Conservation (phyloP, 768 basidiomycete species). For the Tephrocybe sp. region DNA sequence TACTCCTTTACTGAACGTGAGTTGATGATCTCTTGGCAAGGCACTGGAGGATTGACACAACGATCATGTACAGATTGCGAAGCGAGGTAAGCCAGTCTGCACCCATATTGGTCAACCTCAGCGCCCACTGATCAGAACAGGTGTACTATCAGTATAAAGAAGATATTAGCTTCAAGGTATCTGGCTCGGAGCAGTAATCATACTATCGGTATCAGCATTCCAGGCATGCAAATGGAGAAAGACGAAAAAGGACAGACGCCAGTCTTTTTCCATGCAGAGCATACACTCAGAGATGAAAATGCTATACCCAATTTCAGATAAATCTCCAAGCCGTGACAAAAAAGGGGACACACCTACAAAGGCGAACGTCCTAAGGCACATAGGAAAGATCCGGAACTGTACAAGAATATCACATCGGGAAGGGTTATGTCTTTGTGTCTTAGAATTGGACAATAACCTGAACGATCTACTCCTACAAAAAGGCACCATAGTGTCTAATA, state of each 20-base stretch:
- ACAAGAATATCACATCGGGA: conserved; percentile 27
- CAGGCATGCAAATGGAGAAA: conserved; percentile 27
- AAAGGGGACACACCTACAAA: conserved; percentile 15
- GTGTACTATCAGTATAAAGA: conserved; percentile 10
- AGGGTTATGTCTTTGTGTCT: not conserved
- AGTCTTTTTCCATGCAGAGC: conserved; percentile 25
- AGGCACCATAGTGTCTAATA: not conserved
- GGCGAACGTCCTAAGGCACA: conserved; percentile 26
- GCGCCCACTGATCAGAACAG: conserved; percentile 11
- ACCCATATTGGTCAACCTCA: conserved; percentile 9
- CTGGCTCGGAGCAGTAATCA: not conserved
- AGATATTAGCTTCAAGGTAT: not conserved
- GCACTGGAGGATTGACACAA: conserved; percentile 3
- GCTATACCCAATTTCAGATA: conserved; percentile 12
- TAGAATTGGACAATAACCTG: not conserved
- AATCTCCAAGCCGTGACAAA: not conserved
- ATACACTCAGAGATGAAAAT: conserved; percentile 29
- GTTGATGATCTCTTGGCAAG: too few species aligned
- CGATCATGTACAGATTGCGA: conserved; percentile 10
- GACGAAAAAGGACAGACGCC: conserved; percentile 24
- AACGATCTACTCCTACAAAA: not conserved
- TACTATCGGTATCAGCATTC: conserved; percentile 26
- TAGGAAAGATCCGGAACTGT: conserved; percentile 30
- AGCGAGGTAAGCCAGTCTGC: conserved; percentile 6
- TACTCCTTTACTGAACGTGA: too few species aligned